Base-by-base conservation (phyloP, 495 filamentous ascomycete species). In the Pyrenula aspistea region DNA sequence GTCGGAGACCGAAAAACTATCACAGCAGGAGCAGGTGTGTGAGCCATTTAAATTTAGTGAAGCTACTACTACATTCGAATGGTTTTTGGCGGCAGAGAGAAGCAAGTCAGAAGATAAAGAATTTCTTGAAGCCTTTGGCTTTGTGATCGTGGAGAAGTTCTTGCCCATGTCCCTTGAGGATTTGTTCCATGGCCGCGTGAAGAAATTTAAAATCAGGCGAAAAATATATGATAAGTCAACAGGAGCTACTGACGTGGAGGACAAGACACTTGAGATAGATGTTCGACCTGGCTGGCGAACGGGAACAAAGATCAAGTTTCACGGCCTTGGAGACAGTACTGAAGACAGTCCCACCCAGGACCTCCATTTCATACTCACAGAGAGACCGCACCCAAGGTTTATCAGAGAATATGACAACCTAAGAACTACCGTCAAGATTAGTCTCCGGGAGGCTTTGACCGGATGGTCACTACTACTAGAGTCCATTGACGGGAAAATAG, bases 191-290 rank as follows among this genome's bases (percentile, higher is more conserved):
- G 93, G 93, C 22, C 82, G 82, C 25, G 87, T 84, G 12, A 98
- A 98, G 80, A 96, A 95, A 77, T 88, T 98, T 73, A 91, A 89
- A 69, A 94, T 95, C 51, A 95, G 95, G 80, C 84, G 90, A 62
- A 97, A 97, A 79, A 87, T 82, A 31, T 97, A 89, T 62, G 93
- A 98, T 69, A 62, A 71, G 2, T 87, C 79, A 22, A 83, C 78
- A 10, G 89, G 89, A 49, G 95, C 90, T 73, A 81, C 86, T 60
- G 90, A 76, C 25, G 86, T 84, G 2, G 85, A 91, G 57, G 93
- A 98, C 58, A 86, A 90, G 58, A 88, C 95, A 8, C 69, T 98
- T 19, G 90, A 95, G 66, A 92, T 96, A 57, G 85, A 85, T 55
- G 94, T 97, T 70, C 95, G 96, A 73, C 86, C 88, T 25, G 93